Evolutionary conservation across 1,139 yeast genomes (phyloP), one percentile per base, ranked within the genome.

Genomic region (Yamadazyma pseudoaaseri): DNA sequence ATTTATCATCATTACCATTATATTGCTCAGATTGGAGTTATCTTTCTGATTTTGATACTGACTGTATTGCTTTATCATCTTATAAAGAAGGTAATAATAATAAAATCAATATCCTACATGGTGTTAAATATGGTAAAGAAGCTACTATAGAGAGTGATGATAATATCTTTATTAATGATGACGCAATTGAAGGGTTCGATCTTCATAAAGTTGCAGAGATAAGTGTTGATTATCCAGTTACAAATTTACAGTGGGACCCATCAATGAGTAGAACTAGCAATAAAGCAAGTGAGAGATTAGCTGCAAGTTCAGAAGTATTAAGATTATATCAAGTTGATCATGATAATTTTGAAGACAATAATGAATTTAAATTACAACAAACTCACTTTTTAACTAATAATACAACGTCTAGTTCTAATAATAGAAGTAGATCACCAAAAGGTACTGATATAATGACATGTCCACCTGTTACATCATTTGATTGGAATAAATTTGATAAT

Each of bases 401-500:
- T 39, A 55, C 67, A 10, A 56, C 60, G 9, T 39, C 44, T 15
- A 8, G 12, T 7, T 22, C 25, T 10, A 11, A 6, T n/a, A 9
- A 11, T 7, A 9, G 25, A 22, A 6, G 13, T 22, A 22, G 12
- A 6, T 22, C 25, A 10, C 25, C 25, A 10, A 22, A 11, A 20
- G 34, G 42, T 3, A 59, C 65, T 20, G 69, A 68, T 40, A 55
- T 72, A 41, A 71, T 70, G 53, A 76, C 73, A 12, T 65, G 76
- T 34, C 92, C 95, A 1, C 96, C 96, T 2, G 75, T 92, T 33
- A 90, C 97, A 0, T 82, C 95, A 4, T 87, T 92, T 53, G 97
- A 92, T 58, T 92, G 98, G 97, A 89, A 86, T 62, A 62, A 70
- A 30, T 66, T 73, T 3, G 92, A 86, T 49, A 76, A 87, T 6